These are phyloP conservation scores for Diplosphaera chodatii DNA, from an alignment of 139 green algal species.

Conservation along the genomic window DNA sequence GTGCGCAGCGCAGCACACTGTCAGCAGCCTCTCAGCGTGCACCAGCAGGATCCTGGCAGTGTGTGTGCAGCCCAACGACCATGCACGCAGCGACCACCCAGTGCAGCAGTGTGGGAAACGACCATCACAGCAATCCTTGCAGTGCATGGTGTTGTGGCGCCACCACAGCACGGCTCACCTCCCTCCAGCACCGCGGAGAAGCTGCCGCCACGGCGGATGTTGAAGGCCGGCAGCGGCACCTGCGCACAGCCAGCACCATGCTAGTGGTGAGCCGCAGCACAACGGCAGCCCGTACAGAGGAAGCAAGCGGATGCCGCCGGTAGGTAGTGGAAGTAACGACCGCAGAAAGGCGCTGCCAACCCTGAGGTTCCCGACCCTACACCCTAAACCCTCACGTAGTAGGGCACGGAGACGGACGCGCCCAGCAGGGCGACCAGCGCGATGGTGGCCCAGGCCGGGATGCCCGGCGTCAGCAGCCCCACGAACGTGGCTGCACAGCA, in stretches of 20 bases:
- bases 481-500: neutral
- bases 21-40: neutral
- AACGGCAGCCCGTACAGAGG: too few relatives aligned
- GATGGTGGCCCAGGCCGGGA: neutral
- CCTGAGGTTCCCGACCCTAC: too few relatives aligned
- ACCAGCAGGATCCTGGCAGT: neutral
- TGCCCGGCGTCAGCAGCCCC: neutral
- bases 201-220: conserved; percentile 13
- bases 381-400: too few relatives aligned
- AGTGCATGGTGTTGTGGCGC: too few relatives aligned
- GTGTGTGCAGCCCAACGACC: neutral
- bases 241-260: too few relatives aligned
- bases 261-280: too few relatives aligned
- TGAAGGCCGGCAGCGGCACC: conserved; percentile 17
- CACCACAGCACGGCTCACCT: neutral
- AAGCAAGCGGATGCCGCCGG: too few relatives aligned
- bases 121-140: too few relatives aligned
- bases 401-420: conserved; percentile 8
- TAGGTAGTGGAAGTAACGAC: too few relatives aligned
- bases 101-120: too few relatives aligned
- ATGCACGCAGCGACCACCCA: too few relatives aligned
- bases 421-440: conserved; percentile 7
- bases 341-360: too few relatives aligned
- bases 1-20: neutral
- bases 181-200: conserved; percentile 17